Conservation (phyloP, 2,329 filamentous ascomycete species). For the Dendrostoma leiphaemia region DNA sequence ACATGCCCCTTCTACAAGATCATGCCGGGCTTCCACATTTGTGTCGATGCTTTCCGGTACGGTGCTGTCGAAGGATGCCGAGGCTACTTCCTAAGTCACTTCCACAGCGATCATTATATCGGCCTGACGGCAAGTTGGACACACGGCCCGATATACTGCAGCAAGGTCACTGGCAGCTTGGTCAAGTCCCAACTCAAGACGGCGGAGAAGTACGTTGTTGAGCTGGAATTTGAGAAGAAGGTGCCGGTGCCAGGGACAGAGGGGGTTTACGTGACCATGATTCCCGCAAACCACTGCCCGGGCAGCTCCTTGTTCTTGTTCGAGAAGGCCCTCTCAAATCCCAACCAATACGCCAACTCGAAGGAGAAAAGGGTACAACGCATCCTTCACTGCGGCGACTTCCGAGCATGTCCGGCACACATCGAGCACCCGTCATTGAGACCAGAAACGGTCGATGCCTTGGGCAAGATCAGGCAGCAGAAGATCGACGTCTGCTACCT, state of each 20-base stretch:
- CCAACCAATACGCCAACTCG: slow-evolving; percentile 3
- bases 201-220: slow-evolving; percentile 79
- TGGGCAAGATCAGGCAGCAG: slow-evolving; percentile 74
- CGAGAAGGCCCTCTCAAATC: slow-evolving; percentile 64
- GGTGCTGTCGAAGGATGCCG: slow-evolving; percentile 88
- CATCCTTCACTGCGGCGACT: slow-evolving; percentile 93
- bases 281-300: slow-evolving; percentile 93
- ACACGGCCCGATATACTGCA: slow-evolving; percentile 96
- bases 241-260: slow-evolving; percentile 78
- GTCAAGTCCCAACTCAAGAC: slow-evolving; percentile 84
- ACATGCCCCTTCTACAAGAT: slow-evolving; percentile 99
- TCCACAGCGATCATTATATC: slow-evolving; percentile 96
- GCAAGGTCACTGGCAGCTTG: slow-evolving; percentile 84
- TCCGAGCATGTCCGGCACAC: slow-evolving; percentile 84
- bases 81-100: slow-evolving; percentile 96
- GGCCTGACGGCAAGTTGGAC: slow-evolving; percentile 85
- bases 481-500: slow-evolving; percentile 95
- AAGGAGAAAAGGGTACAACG: slow-evolving; percentile 65
- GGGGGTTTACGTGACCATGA: slow-evolving; percentile 88
- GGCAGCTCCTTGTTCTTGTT: slow-evolving; percentile 93
- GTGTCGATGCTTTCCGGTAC: slow-evolving; percentile 94
- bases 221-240: slow-evolving; percentile 79
- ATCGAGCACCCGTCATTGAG: slow-evolving; percentile 77
- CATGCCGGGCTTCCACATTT: slow-evolving; percentile 86
- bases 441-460: slow-evolving; percentile 68